These are phyloP conservation scores for Fremontodendron californicum DNA, from an alignment of 345 rosid species.

Conservation along the genomic window DNA sequence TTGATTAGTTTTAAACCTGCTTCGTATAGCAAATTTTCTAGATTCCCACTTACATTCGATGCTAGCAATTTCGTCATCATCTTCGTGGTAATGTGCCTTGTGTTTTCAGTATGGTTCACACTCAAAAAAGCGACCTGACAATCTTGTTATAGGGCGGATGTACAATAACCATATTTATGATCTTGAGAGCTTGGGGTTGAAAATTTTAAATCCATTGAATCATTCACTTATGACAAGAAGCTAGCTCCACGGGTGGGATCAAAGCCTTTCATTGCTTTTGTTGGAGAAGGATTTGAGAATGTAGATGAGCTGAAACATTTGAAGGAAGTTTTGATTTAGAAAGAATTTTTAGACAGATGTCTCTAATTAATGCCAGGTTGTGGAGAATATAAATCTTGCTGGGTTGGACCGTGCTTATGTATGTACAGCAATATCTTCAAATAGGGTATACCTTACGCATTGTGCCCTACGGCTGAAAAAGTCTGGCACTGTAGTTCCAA, in stretches of 20 bases:
- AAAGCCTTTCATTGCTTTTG: too few relatives aligned
- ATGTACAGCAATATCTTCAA: conserved; percentile 73
- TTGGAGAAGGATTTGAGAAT: too few relatives aligned
- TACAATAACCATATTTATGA: conserved; percentile 83
- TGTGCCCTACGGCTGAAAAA: too few relatives aligned
- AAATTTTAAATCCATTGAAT: conserved; percentile 60
- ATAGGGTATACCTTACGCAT: conserved; percentile 46
- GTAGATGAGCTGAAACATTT: too few relatives aligned
- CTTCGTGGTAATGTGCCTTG: neutral
- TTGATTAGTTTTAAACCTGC: neutral
- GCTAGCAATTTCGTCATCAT: neutral
- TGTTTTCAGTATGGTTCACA: conserved; percentile 74
- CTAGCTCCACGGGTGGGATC: conserved; percentile 69
- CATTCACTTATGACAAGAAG: conserved; percentile 69
- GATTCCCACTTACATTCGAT: neutral
- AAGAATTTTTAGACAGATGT: neutral
- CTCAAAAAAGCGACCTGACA: conserved; percentile 85
- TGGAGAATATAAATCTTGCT: conserved; percentile 75
- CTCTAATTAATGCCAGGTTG: conserved; percentile 15
- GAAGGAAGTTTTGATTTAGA: conserved; percentile 29
- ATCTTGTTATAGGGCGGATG: conserved; percentile 76
- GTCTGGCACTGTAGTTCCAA: too few relatives aligned
- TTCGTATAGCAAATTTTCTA: neutral
- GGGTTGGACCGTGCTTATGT: conserved; percentile 80
- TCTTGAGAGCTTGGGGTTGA: conserved; percentile 86